Evolutionary conservation across 2,329 filamentous ascomycete genomes (phyloP).

Genomic region (Epicoccum nigrum): DNA sequence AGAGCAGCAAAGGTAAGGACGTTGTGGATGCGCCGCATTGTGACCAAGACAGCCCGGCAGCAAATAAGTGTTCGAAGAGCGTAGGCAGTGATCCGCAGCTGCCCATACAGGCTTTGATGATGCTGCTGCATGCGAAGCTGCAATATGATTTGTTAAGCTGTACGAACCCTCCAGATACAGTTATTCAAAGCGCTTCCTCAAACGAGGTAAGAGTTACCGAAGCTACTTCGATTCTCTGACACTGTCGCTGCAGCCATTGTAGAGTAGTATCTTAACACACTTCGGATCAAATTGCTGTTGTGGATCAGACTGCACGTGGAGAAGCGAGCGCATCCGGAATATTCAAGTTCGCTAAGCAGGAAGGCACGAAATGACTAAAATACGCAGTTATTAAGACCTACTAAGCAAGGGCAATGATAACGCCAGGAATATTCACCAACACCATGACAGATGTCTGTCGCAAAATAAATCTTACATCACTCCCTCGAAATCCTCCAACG

Average conservation of each 20-base stretch:
- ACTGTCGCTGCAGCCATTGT: too few species aligned
- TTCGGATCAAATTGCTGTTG: neutral
- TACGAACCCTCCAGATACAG: too few species aligned
- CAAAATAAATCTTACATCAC: constrained; percentile 21
- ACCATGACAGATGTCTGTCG: neutral
- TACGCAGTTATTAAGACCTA: neutral
- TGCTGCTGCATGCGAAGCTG: too few species aligned
- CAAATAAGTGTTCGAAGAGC: too few species aligned
- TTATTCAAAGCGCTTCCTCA: too few species aligned
- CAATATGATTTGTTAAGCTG: too few species aligned
- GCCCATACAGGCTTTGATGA: too few species aligned
- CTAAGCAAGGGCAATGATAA: constrained; percentile 6
- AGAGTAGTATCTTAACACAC: neutral
- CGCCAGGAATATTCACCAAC: neutral
- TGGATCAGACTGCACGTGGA: constrained; percentile 7
- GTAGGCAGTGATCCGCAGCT: neutral
- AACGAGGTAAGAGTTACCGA: too few species aligned
- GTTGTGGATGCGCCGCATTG: constrained; percentile 4
- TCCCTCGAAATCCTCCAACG: constrained; percentile 29
- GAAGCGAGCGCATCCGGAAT: constrained; percentile 2
- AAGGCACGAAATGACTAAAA: neutral
- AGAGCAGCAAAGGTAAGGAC: constrained; percentile 1
- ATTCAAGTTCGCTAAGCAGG: constrained; percentile 1
- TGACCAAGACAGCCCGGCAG: neutral
- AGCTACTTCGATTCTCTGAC: too few species aligned